Base-by-base conservation (phyloP, 2,329 filamentous ascomycete species). In the Scorias spongiosa region DNA sequence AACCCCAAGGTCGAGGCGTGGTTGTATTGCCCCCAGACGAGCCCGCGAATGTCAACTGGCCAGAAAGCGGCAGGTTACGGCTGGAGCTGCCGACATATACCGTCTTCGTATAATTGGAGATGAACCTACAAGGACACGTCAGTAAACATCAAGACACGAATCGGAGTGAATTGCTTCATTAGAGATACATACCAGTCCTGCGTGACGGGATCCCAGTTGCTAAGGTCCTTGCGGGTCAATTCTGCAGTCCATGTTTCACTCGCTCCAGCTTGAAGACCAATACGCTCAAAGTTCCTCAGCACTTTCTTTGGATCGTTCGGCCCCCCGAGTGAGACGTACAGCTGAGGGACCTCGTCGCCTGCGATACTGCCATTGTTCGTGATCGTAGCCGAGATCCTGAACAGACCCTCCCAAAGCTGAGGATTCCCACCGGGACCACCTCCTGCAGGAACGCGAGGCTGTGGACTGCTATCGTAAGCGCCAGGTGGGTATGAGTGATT, bases 251-350 rank as follows among this genome's bases (percentile, higher is more conserved):
- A 93, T 2, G 70, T 75, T 2, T 67, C 70, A 42, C 72, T 76
- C 61, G 76, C 61, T n/a, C 84, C 85, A 0, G 84, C 73, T 3
- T 74, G 68, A 49, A 95, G 78, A 41, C 69, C 71, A 46, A 94
- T 63, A 40, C 85, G 76, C 46, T 93, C 84, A 56, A 95, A 96
- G 39, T 80, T 80, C 48, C 89, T 80, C 11, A 96, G 77, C 2
- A 74, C 72, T 37, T 74, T 65, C 45, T 67, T 67, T 8, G 77
- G 71, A 56, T 95, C 83, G 32, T 80, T 72, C 1, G 81, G 73
- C 0, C 85, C 87, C 41, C 88, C 89, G 2, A 93, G 81, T 28
- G 74, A 78, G 44, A 96, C 58, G 63, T 96, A 73, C 11, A 87
- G 64, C 68, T 91, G 84, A 0, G 79, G 71, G 1, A 91, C 72